Base-by-base conservation (phyloP, 768 basidiomycete genomes). In the Lentinula boryana region DNA sequence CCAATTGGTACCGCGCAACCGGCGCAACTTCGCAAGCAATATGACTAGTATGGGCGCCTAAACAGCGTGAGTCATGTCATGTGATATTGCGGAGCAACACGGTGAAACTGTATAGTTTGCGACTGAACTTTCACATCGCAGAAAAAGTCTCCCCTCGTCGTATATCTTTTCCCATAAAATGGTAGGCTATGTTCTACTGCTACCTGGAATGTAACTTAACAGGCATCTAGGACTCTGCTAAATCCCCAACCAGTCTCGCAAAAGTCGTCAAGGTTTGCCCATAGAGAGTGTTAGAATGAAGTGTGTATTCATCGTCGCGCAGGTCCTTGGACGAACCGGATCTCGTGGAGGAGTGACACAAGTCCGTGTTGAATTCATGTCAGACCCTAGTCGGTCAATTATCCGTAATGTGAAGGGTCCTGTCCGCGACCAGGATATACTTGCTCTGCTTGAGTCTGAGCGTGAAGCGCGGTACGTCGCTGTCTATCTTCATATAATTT, bases 381-480 rank as follows among this genome's bases (percentile, higher is more conserved):
- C 98, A 74, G 95, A 98, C 75, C 86, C 91, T 59, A 85, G 87
- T 66, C 91, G 96, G 69, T 89, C 92, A 66, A 97, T 99, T 76
- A 96, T 98, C 77, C 92, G 96, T 57, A 99, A 99, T 80, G 96
- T 98, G 67, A 98, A 98, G 78, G 97, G 97, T 0, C 96, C 97
- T 63, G 95, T 98, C 62, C 81, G 93, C 64, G 90, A 94, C 77
- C 85, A 95, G 75, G 97, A 99, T 74, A 97, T 98, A 71, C 83
- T 99, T 63, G 94, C 95, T 67, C 81, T 99, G 66, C 81, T 98
- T 71, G 97, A 99, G 83, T 91, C 90, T 74, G 97, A 99, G 79
- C 93, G 97, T 78, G 97, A 99, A 82, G 97, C 97, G 69, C 93
- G 97, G 97, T 97, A 71, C 69, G 93, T 86, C 41, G n/a, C 8